Percentiles rank a stretch among this genome's conserved stretches.
phyloP scores from a whole-genome alignment of 1,284 basidiomycete genomes.

The Coniferiporia weirii region DNA sequence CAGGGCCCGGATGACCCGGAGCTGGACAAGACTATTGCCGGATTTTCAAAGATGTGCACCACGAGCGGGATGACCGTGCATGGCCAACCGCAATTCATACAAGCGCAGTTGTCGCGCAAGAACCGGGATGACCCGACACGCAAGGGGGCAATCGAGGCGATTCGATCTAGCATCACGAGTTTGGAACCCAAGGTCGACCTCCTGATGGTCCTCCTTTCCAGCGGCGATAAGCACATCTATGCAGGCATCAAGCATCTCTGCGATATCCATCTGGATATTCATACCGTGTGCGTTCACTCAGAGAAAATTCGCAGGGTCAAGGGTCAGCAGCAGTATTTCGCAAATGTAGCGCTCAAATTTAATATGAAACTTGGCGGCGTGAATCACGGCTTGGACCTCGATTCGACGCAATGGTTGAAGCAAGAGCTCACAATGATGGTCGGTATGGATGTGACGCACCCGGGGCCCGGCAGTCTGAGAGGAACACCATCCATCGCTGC shows the following conservation, averaged over 20 bases:
- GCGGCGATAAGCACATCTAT: constrained; percentile 63
- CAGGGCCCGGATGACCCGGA: constrained; percentile 41
- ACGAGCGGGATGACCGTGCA: constrained; percentile 54
- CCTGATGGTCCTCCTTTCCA: constrained; percentile 55
- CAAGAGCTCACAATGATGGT: constrained; percentile 66
- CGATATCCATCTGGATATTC: constrained; percentile 59
- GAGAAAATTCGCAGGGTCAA: constrained; percentile 57
- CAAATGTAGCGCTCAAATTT: constrained; percentile 73
- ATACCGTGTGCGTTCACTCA: constrained; percentile 64
- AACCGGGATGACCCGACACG: constrained; percentile 43
- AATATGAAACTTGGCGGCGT: constrained; percentile 79
- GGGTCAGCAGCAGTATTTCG: constrained; percentile 66
- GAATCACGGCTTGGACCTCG: constrained; percentile 58
- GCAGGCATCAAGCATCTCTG: constrained; percentile 65
- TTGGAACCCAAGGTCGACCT: constrained; percentile 30
- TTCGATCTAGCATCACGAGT: constrained; percentile 27
- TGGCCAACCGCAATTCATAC: constrained; percentile 25
- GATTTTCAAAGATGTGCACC: constrained; percentile 53
- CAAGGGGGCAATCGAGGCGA: constrained; percentile 35
- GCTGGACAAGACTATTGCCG: constrained; percentile 36
- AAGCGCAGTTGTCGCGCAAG: constrained; percentile 42
- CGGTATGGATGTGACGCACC: constrained; percentile 82
- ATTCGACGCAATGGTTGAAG: constrained; percentile 50
- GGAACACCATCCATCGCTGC: constrained; percentile 76
- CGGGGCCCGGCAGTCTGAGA: constrained; percentile 57